Percentiles rank a stretch among this genome's conserved stretches.
phyloP scores from a whole-genome alignment of 2,329 filamentous ascomycete genomes.

The Aspergillus tamarii region DNA sequence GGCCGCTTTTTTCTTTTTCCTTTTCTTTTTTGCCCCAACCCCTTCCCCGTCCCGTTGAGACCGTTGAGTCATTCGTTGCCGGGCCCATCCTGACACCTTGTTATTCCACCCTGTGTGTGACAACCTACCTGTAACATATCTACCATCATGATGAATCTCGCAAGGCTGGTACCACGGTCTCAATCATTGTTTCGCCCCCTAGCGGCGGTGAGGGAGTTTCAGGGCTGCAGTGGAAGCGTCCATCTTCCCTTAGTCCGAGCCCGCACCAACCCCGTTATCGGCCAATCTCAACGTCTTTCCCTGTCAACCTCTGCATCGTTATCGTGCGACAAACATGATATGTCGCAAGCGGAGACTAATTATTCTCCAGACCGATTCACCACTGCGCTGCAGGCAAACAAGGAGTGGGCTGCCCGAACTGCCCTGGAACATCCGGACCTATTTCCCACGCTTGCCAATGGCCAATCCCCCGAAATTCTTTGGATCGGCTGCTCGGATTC shows the following conservation, averaged over 20 bases:
- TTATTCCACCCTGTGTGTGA: constrained; percentile 8
- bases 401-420: constrained; percentile 70
- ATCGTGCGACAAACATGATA: constrained; percentile 21
- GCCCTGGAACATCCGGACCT: constrained; percentile 69
- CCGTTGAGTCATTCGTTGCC: constrained; percentile 6
- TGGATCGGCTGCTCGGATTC: constrained; percentile 90
- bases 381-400: constrained; percentile 69
- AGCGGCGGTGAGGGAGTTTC: constrained; percentile 11
- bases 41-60: not conserved
- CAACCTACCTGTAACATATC: constrained; percentile 4
- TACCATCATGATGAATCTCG: constrained; percentile 26
- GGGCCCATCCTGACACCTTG: not conserved
- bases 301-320: constrained; percentile 26
- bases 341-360: constrained; percentile 21
- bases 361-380: constrained; percentile 58
- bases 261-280: not conserved
- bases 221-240: constrained; percentile 8
- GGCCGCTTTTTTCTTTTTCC: not conserved
- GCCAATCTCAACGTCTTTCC: constrained; percentile 16
- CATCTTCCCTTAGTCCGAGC: constrained; percentile 4
- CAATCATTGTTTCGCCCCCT: constrained; percentile 19
- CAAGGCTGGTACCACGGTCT: constrained; percentile 26
- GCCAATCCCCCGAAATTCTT: constrained; percentile 66
- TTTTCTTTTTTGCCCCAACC: not conserved
- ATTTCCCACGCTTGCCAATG: constrained; percentile 68